phyloP scores from a whole-genome alignment of 2,329 filamentous ascomycete genomes.

The Neofusicoccum umdonicola region DNA sequence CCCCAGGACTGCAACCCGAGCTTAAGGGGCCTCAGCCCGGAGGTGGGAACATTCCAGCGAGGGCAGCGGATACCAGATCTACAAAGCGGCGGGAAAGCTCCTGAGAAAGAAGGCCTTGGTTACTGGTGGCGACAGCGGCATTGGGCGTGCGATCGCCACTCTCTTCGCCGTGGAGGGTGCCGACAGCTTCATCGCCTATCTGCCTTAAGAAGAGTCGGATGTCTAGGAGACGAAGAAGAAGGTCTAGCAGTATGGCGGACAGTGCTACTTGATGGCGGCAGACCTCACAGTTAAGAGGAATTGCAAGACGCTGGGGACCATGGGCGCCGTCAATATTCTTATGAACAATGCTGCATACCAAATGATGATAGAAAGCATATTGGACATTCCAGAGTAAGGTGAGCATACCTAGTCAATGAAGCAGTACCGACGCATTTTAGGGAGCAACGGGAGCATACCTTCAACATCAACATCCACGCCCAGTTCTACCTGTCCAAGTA shows the following conservation, averaged over 20 bases:
- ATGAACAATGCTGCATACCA: conserved; percentile 74
- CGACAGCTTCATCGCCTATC: conserved; percentile 69
- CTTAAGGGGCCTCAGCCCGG: conserved; percentile 59
- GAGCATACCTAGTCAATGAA: background rate
- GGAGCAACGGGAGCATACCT: conserved; percentile 76
- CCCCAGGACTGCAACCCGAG: conserved; percentile 54
- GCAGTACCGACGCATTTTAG: conserved; percentile 36
- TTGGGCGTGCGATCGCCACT: conserved; percentile 72
- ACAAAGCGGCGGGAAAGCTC: conserved; percentile 74
- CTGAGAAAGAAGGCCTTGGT: conserved; percentile 73
- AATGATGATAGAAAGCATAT: conserved; percentile 70
- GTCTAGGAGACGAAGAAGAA: conserved; percentile 70
- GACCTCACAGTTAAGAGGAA: conserved; percentile 66
- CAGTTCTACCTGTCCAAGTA: conserved; percentile 77
- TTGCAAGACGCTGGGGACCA: conserved; percentile 64
- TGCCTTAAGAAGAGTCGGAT: conserved; percentile 73
- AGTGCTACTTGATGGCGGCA: conserved; percentile 62
- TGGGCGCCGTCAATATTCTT: conserved; percentile 71
- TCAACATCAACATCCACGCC: conserved; percentile 79
- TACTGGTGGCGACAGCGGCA: conserved; percentile 77
- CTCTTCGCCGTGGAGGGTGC: conserved; percentile 81
- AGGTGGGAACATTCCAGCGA: conserved; percentile 63
- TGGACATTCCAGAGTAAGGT: conserved; percentile 64
- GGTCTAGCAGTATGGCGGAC: conserved; percentile 65
- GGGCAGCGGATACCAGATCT: conserved; percentile 66